A percentile compares a stretch with the other conserved stretches of the same genome.
phyloP scores from a whole-genome alignment of 2,329 filamentous ascomycete genomes.

The Xylaria sp. region DNA sequence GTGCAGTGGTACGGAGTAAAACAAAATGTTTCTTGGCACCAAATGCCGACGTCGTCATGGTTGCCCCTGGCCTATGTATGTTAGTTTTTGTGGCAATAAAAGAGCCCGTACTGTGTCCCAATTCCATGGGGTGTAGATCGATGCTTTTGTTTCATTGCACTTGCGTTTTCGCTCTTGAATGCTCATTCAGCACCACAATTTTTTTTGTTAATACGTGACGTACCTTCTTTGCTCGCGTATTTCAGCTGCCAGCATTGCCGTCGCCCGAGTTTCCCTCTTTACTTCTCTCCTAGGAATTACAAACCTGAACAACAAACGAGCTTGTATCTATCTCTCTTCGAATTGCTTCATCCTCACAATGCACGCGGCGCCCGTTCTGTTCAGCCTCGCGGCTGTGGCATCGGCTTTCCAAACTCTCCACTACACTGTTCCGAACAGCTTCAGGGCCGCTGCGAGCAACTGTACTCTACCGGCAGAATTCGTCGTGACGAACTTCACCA shows the following conservation, averaged over 20 bases:
- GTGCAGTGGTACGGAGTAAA: slow-evolving; percentile 16
- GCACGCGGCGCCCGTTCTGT: slow-evolving; percentile 35
- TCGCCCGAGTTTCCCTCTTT: neutral
- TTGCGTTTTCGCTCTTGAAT: neutral
- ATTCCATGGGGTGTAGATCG: neutral
- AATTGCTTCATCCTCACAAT: slow-evolving; percentile 35
- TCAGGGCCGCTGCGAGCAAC: slow-evolving; percentile 38
- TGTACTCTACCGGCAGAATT: slow-evolving; percentile 45
- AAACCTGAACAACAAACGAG: neutral
- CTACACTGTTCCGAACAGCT: slow-evolving; percentile 42
- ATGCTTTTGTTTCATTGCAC: slow-evolving; percentile 2
- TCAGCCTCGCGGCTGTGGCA: slow-evolving; percentile 42
- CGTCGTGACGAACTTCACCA: slow-evolving; percentile 45
- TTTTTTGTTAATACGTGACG: neutral
- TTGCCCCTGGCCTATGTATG: neutral
- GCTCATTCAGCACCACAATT: neutral
- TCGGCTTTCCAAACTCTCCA: slow-evolving; percentile 43
- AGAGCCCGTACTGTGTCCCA: neutral
- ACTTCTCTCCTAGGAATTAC: neutral
- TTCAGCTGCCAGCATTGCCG: neutral
- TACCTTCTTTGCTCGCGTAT: neutral
- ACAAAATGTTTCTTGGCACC: slow-evolving; percentile 21
- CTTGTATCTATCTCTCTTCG: neutral
- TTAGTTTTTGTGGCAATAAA: slow-evolving; percentile 4
- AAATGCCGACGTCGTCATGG: neutral